Evolutionary conservation across 2,329 filamentous ascomycete species (phyloP), one percentile per base, ranked within the genome.

Genomic region (Fusarium miscanthi): DNA sequence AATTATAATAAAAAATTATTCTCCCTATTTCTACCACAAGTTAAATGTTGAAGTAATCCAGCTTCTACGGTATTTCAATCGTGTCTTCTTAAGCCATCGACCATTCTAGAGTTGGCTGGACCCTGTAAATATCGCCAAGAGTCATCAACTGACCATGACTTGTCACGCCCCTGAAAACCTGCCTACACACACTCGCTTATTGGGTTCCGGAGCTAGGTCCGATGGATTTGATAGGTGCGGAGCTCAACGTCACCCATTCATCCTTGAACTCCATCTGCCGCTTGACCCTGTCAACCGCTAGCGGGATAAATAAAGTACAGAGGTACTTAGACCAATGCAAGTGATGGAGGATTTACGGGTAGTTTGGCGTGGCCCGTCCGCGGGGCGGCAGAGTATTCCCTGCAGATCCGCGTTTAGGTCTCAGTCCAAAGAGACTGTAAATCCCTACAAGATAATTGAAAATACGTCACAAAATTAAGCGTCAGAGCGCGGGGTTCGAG

Each of bases 371-470:
- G 8, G 19, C 35, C 51, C 35, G 27, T 17, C 23, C 14, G 21
- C 8, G 19, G 14, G 21, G 5, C 3, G 14, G 23, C 10, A 27
- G 0, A 40, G 13, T 53, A 8, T 41, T 41, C 35, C 19, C 14
- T 30, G 35, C 4, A 9, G 49, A 38, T 38, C 13, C 12, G 12
- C 9, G 19, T n/a, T 51, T 11, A 14, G 5, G 1, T 23, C 19
- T 23, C 21, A 12, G 11, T 5, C 11, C 2, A 45, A 14, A 25
- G 10, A 21, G 7, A 27, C 10, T 27, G 11, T 6, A 17, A 10
- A 2, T 1, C 14, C 5, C 8, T 16, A 0, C 25, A 23, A 23
- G 17, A 17, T 7, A 2, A 16, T 25, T 13, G 2, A 6, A 13
- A 25, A 10, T 9, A 23, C 1, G 4, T 4, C 14, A 10, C 17